Percentiles rank a stretch among this genome's conserved stretches.
Evolutionary conservation across 768 basidiomycete genomes (phyloP).

Genomic region (Cyclocybe cylindracea): DNA sequence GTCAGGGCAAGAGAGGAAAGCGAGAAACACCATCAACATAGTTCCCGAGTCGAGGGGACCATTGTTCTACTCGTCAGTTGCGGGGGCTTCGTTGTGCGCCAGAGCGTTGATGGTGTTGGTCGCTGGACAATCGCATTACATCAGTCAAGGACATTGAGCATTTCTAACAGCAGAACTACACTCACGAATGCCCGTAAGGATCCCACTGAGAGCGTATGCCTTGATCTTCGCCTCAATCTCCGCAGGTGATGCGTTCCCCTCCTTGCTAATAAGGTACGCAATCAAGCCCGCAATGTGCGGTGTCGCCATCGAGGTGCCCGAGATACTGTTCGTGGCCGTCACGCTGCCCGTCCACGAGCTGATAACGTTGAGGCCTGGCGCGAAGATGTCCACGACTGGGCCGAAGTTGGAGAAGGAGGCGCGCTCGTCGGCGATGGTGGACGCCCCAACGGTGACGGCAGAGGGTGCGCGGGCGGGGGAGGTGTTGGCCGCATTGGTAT

Average conservation of each 20-base stretch:
- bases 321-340: constrained; percentile 26
- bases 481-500: constrained; percentile 23
- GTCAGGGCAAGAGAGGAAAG: too few relatives aligned
- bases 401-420: constrained; percentile 37
- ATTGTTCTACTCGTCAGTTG: too few relatives aligned
- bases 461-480: constrained; percentile 32
- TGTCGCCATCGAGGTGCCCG: constrained; percentile 32
- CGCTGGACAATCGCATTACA: too few relatives aligned
- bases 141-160: too few relatives aligned
- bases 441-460: constrained; percentile 36
- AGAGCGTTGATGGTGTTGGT: too few relatives aligned
- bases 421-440: constrained; percentile 28
- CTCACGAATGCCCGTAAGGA: constrained; percentile 27
- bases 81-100: too few relatives aligned
- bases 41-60: too few relatives aligned
- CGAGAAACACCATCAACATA: too few relatives aligned
- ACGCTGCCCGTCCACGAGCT: constrained; percentile 25
- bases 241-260: constrained; percentile 31
- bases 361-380: constrained; percentile 32
- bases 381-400: constrained; percentile 33
- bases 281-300: constrained; percentile 39
- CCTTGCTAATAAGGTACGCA: constrained; percentile 30
- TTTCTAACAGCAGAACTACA: too few relatives aligned
- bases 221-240: constrained; percentile 23
- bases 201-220: constrained; percentile 21